phyloP scores from a whole-genome alignment of 163 green algal species.

The Smithsoniella earleae region DNA sequence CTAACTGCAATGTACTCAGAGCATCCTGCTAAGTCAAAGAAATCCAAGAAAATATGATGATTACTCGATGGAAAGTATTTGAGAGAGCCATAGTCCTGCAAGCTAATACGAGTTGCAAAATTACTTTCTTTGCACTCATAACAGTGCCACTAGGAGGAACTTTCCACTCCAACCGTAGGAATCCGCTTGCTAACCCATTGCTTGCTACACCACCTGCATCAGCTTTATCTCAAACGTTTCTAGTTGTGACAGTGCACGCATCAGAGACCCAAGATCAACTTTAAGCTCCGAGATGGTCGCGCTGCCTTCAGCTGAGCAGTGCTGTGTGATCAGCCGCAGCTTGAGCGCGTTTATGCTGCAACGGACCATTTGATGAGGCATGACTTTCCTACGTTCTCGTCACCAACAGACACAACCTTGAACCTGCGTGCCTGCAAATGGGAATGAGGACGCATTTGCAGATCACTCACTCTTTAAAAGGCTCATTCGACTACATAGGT shows the following conservation, averaged over 20 bases:
- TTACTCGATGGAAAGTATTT: not conserved
- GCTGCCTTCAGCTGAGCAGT: not conserved
- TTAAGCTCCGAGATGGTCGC: not conserved
- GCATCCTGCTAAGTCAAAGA: conserved; percentile 56
- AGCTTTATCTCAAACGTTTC: too few species aligned
- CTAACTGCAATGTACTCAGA: conserved; percentile 46
- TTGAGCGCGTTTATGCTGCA: not conserved
- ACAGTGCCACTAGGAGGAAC: conserved; percentile 50
- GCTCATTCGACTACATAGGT: not conserved
- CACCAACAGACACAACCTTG: conserved; percentile 58
- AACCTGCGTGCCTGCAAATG: conserved; percentile 34
- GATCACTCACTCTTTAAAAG: not conserved
- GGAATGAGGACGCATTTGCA: too few species aligned
- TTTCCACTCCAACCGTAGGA: conserved; percentile 60
- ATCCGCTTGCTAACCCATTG: conserved; percentile 60
- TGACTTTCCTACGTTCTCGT: conserved; percentile 52
- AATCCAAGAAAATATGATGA: conserved; percentile 49
- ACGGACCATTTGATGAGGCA: conserved; percentile 59
- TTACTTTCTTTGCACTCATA: too few species aligned
- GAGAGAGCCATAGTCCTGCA: too few species aligned
- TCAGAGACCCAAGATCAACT: conserved; percentile 21
- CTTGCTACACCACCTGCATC: conserved; percentile 58
- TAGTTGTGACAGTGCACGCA: too few species aligned
- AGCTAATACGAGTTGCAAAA: too few species aligned
- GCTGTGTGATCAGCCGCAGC: not conserved